These are phyloP conservation scores for Penicillium steckii DNA, from an alignment of 495 filamentous ascomycete genomes.

Conservation along the genomic window DNA sequence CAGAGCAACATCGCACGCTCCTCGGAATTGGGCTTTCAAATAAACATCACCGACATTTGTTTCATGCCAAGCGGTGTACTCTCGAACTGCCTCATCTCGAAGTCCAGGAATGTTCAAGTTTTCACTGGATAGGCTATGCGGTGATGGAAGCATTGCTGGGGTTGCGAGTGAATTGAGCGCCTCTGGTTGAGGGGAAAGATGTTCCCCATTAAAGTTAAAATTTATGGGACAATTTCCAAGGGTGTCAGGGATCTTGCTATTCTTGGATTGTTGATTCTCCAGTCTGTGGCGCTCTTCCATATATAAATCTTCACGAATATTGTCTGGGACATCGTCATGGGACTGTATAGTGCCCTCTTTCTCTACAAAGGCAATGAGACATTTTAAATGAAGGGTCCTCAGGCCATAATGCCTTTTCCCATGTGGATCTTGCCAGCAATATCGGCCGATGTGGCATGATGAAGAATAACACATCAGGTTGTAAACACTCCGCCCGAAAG, in stretches of 20 bases:
- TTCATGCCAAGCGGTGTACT: slow-evolving; percentile 20
- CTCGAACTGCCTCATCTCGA: slow-evolving; percentile 17
- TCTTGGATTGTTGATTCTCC: slow-evolving; percentile 12
- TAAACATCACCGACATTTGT: slow-evolving; percentile 13
- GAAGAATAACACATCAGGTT: too few species aligned
- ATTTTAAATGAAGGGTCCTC: too few species aligned
- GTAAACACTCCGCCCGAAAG: too few species aligned
- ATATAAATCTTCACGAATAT: too few species aligned
- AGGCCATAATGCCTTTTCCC: too few species aligned
- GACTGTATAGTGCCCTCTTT: too few species aligned
- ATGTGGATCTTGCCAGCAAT: too few species aligned
- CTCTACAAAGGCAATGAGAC: too few species aligned
- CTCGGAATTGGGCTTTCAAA: slow-evolving; percentile 15
- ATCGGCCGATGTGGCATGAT: too few species aligned
- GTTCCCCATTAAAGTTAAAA: slow-evolving; percentile 1
- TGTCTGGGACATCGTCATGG: too few species aligned
- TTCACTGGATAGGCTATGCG: too few species aligned
- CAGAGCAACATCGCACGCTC: slow-evolving; percentile 15
- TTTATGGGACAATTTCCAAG: slow-evolving; percentile 9
- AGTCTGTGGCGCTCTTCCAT: slow-evolving; percentile 24
- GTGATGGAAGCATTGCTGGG: too few species aligned
- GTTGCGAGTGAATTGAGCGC: background rate
- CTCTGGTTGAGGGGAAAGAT: background rate
- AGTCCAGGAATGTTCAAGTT: slow-evolving; percentile 8
- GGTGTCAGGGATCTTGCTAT: background rate